Percentiles rank a stretch among this genome's conserved stretches.
Conservation (phyloP, 768 basidiomycete species). For the Termitomyces sp. region DNA sequence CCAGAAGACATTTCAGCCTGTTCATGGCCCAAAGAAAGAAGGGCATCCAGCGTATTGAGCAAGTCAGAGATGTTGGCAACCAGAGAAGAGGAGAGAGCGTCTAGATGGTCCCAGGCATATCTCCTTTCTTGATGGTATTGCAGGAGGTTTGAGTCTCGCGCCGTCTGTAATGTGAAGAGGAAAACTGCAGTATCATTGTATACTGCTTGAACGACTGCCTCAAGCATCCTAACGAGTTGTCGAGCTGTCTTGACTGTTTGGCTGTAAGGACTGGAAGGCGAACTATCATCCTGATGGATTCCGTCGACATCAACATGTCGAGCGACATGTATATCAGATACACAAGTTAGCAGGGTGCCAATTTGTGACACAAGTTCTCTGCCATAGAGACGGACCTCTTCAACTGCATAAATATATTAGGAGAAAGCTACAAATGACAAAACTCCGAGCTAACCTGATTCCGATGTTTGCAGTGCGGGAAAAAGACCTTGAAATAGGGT, state of each 20-base stretch:
- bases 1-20: conserved; percentile 68
- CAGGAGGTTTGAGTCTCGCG: conserved; percentile 35
- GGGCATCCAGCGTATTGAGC: conserved; percentile 56
- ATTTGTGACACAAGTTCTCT: conserved; percentile 54
- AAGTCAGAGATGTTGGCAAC: conserved; percentile 54
- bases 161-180: conserved; percentile 54
- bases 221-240: conserved; percentile 63
- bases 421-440: background rate
- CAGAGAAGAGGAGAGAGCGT: conserved; percentile 47
- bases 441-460: conserved; percentile 31
- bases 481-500: conserved; percentile 41
- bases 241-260: conserved; percentile 70
- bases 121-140: conserved; percentile 28
- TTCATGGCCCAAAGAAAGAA: conserved; percentile 63
- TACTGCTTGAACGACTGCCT: conserved; percentile 65
- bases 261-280: conserved; percentile 50
- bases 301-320: conserved; percentile 83
- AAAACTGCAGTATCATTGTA: conserved; percentile 69
- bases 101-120: conserved; percentile 41
- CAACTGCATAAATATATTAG: conserved; percentile 25
- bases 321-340: conserved; percentile 74
- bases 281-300: conserved; percentile 45
- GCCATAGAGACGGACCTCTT: conserved; percentile 38
- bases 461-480: conserved; percentile 27
- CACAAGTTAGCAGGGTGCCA: conserved; percentile 52